phyloP scores from a whole-genome alignment of 2,329 filamentous ascomycete genomes.

The Septoria petroselini region DNA sequence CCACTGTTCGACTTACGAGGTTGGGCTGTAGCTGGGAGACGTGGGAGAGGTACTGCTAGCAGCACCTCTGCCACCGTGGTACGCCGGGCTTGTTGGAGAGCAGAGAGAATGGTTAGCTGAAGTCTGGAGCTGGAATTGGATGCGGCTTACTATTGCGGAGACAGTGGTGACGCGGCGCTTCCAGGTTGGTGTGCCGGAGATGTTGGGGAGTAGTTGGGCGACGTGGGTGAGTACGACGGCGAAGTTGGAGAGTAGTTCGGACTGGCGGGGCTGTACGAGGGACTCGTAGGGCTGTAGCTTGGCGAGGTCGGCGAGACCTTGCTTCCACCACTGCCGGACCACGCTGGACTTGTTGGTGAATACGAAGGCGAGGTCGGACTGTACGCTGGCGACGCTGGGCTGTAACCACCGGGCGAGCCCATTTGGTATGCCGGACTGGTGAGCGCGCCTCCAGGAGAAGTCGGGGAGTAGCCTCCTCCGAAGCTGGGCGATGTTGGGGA shows the following conservation, averaged over 20 bases:
- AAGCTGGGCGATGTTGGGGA: constrained; percentile 31
- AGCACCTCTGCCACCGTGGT: constrained; percentile 5
- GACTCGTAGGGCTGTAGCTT: constrained; percentile 41
- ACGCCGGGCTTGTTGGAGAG: constrained; percentile 59
- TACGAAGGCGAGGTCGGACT: constrained; percentile 51
- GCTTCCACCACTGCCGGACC: constrained; percentile 38
- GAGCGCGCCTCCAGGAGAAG: constrained; percentile 48
- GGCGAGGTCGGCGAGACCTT: constrained; percentile 34
- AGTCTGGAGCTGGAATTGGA: constrained; percentile 41
- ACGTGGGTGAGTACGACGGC: constrained; percentile 50
- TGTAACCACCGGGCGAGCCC: constrained; percentile 48
- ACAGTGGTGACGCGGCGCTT: constrained; percentile 56
- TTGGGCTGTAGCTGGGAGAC: constrained; percentile 41
- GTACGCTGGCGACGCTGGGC: constrained; percentile 51
- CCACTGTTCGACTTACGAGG: constrained; percentile 22
- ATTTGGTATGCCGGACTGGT: constrained; percentile 54
- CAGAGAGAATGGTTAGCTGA: too few relatives aligned
- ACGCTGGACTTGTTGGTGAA: constrained; percentile 53
- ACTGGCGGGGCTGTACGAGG: constrained; percentile 43
- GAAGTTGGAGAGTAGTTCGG: constrained; percentile 28
- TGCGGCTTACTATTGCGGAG: constrained; percentile 50
- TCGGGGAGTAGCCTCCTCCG: constrained; percentile 34
- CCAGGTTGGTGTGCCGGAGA: constrained; percentile 38
- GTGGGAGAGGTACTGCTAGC: constrained; percentile 48
- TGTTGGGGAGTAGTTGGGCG: constrained; percentile 70